Base-by-base conservation (phyloP, 176 grass and related monocot genomes). In the Aegilops sharonensis region DNA sequence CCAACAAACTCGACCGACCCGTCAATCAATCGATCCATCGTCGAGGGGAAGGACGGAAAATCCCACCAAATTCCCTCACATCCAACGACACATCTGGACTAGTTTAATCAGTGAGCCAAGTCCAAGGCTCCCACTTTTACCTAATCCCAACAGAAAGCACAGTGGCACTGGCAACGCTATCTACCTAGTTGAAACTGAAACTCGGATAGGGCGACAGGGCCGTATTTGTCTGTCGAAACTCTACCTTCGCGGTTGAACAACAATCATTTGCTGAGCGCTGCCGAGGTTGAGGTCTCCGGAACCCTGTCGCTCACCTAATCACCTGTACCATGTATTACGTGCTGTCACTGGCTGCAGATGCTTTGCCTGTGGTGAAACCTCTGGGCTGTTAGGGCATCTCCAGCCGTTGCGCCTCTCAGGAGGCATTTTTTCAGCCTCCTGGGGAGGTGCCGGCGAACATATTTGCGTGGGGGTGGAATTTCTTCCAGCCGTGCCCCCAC, bases 61-160 rank as follows among this genome's bases (percentile, higher is more conserved):
- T 88, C 90, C 85, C 82, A 91, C 86, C 90, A 85, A 88, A 72
- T 85, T 88, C 81, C 5, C 30, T 70, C 75, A 77, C 81, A 81
- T 36, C 64, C 32, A 88, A 85, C 78, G 81, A 21, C 13, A 34
- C 83, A 10, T 70, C 40, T 23, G 34, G 54, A 43, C 42, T 82
- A 72, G 76, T 81, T 87, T 91, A 70, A 14, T 70, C 64, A 27
- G 27, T 27, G 27, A 27, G 27, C 27, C 27, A 27, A 27, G 27
- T 27, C 27, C 27, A 27, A 27, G 27, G 27, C 27, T 27, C 35
- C 35, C 79, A 52, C 8, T 45, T 45, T 45, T 68, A 83, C 84
- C 80, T 36, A 87, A 64, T 83, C 80, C 34, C 74, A 78, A 59
- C 84, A 37, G 80, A 83, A 83, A 87, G 72, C 37, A 83, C 84